phyloP scores from a whole-genome alignment of 345 rosid genomes.

The Acer yangbiense region DNA sequence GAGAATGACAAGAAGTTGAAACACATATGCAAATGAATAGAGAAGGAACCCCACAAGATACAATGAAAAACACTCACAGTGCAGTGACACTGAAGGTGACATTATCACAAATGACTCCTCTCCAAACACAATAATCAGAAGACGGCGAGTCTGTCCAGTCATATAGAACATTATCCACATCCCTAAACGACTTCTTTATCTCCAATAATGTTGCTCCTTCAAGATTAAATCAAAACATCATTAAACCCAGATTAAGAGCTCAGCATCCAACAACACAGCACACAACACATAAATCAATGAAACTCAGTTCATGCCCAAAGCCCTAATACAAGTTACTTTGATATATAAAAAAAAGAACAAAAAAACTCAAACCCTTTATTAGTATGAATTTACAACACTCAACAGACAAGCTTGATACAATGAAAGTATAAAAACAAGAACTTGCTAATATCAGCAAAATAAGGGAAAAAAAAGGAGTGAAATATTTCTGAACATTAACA shows the following conservation, averaged over 20 bases:
- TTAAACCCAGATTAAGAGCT: neutral
- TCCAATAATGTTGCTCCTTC: conserved; percentile 79
- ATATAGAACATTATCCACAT: conserved; percentile 85
- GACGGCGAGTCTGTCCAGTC: conserved; percentile 82
- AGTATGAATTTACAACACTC: neutral
- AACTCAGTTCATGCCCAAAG: neutral
- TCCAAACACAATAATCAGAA: conserved; percentile 89
- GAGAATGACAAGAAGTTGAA: conserved; percentile 1
- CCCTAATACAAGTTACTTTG: conserved; percentile 7
- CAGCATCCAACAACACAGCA: neutral
- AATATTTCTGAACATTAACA: neutral
- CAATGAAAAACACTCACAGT: conserved; percentile 58
- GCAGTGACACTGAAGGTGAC: conserved; percentile 80
- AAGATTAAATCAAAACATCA: neutral
- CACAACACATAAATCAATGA: neutral
- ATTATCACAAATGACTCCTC: conserved; percentile 85
- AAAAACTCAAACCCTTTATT: neutral
- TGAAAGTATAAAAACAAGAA: neutral
- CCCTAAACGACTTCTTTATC: conserved; percentile 91
- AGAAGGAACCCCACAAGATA: conserved; percentile 6
- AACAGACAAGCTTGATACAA: neutral
- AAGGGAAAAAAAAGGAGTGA: neutral
- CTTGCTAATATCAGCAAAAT: neutral
- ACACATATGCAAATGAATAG: neutral
- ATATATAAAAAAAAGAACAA: neutral